Evolutionary conservation across 257 asterid species (phyloP).

Genomic region (Solanum peruvianum): DNA sequence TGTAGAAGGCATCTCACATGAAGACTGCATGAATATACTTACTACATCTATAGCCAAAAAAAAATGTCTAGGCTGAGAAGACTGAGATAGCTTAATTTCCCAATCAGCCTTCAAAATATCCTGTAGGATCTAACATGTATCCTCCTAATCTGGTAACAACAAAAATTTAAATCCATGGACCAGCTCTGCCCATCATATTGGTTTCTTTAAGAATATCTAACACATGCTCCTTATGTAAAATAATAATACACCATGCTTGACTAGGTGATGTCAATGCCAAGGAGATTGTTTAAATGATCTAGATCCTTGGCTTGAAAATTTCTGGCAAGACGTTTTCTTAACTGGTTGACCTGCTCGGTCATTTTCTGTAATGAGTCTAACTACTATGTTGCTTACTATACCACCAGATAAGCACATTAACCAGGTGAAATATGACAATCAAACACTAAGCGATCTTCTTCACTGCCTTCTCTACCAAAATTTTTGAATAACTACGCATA

Average conservation of each 20-base stretch:
- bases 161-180: neutral
- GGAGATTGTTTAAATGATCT: neutral
- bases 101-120: neutral
- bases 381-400: neutral
- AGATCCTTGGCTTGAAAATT: neutral
- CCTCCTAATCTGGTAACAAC: neutral
- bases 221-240: neutral
- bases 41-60: neutral
- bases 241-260: neutral
- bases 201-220: neutral
- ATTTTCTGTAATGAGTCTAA: neutral
- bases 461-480: neutral
- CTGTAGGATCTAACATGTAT: neutral
- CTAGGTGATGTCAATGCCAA: neutral
- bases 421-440: neutral
- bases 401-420: neutral
- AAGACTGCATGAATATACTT: neutral
- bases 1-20: neutral
- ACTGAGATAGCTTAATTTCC: neutral
- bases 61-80: neutral
- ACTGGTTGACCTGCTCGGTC: neutral
- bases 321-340: neutral
- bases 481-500: neutral
- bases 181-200: neutral
- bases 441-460: neutral